These are phyloP conservation scores for Tetradesmus lagerheimii DNA, from an alignment of 139 green algal species.

Conservation along the genomic window DNA sequence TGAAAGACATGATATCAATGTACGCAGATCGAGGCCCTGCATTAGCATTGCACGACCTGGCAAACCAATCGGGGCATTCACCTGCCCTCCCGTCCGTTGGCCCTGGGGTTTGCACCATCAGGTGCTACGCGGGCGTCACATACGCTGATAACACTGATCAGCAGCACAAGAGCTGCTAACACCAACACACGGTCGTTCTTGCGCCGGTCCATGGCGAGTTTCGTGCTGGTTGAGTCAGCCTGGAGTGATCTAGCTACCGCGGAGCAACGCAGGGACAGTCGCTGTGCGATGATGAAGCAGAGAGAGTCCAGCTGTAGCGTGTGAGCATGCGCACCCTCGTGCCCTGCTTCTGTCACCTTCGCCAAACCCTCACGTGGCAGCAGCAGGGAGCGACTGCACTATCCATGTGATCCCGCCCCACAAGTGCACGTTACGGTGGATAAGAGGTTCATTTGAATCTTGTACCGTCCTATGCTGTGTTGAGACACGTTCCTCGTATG, in stretches of 20 bases:
- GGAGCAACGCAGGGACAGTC: no score
- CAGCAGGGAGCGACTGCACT: no score
- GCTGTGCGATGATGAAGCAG: no score
- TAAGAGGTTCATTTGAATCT: no score
- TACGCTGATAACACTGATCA: neutral
- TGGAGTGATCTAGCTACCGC: neutral
- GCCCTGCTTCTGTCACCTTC: no score
- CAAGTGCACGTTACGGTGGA: no score
- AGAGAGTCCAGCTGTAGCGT: no score
- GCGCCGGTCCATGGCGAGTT: neutral
- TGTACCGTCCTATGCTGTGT: no score
- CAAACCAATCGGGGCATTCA: neutral
- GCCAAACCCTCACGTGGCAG: no score
- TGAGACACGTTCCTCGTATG: no score
- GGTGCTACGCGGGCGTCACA: neutral
- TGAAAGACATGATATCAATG: neutral
- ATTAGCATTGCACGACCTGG: neutral
- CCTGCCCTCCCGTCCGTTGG: neutral
- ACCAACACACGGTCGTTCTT: neutral
- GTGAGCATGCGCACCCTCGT: no score
- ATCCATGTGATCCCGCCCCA: no score
- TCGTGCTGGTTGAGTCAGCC: neutral
- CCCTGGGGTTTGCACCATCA: neutral
- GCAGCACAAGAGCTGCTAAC: neutral
- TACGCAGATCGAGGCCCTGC: neutral